Percentiles rank a stretch among this genome's conserved stretches.
Evolutionary conservation across 257 asterid species (phyloP).

Genomic region (Ballota nigra): DNA sequence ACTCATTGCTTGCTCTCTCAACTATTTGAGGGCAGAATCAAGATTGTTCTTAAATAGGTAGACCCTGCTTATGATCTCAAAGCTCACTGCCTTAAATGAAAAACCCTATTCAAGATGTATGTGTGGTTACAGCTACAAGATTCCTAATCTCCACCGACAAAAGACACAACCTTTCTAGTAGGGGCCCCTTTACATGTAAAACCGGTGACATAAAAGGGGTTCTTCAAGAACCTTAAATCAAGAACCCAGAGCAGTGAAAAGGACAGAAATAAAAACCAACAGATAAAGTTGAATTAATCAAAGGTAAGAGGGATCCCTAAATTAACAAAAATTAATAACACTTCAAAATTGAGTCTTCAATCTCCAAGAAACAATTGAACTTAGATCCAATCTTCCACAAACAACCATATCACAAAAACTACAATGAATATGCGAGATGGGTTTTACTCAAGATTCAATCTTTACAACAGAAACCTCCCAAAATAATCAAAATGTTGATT

Average conservation of each 20-base stretch:
- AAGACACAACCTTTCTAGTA: slow-evolving; percentile 16
- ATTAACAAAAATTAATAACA: background rate
- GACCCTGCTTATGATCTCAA: slow-evolving; percentile 2
- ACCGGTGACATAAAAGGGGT: slow-evolving; percentile 13
- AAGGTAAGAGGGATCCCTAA: background rate
- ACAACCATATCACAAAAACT: background rate
- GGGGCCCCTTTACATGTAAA: slow-evolving; percentile 24
- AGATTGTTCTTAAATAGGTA: background rate
- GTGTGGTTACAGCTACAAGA: slow-evolving; percentile 7
- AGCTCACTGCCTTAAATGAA: slow-evolving; percentile 14
- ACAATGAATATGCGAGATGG: slow-evolving; percentile 14
- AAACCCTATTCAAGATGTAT: background rate
- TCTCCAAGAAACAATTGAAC: slow-evolving; percentile 24
- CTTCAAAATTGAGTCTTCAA: slow-evolving; percentile 24
- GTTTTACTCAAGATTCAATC: slow-evolving; percentile 38
- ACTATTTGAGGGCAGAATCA: background rate
- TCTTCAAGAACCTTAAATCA: slow-evolving; percentile 31
- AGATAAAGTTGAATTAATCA: slow-evolving; percentile 1
- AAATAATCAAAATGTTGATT: slow-evolving; percentile 15
- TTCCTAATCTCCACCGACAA: slow-evolving; percentile 37
- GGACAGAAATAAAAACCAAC: slow-evolving; percentile 5
- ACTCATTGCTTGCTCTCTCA: slow-evolving; percentile 13
- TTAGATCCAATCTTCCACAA: slow-evolving; percentile 33
- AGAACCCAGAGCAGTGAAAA: slow-evolving; percentile 8
- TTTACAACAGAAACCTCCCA: slow-evolving; percentile 20